These are phyloP conservation scores for Huntiella omanensis DNA, from an alignment of 2,329 filamentous ascomycete species.

Conservation along the genomic window DNA sequence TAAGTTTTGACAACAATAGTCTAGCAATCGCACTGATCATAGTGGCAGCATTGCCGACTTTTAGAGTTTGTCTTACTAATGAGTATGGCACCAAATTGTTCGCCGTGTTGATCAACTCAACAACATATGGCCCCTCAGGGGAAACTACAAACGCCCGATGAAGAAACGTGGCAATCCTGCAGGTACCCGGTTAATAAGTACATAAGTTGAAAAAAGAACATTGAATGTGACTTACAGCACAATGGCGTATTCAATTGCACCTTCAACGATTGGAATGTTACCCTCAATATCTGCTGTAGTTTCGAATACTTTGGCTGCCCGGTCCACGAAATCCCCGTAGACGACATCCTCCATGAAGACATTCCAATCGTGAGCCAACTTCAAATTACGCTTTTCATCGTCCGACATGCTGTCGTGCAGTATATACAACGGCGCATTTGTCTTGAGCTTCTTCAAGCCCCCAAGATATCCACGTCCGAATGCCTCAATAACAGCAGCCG, in stretches of 20 bases:
- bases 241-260: conserved; percentile 45
- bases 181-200: neutral
- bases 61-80: conserved; percentile 52
- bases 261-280: conserved; percentile 42
- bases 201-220: neutral
- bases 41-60: conserved; percentile 59
- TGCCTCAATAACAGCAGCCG: conserved; percentile 51
- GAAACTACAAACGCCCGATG: conserved; percentile 57
- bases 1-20: conserved; percentile 59
- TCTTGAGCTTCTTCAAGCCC: conserved; percentile 26
- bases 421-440: conserved; percentile 12
- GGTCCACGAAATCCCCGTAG: conserved; percentile 48
- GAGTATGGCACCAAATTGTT: conserved; percentile 55
- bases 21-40: conserved; percentile 64
- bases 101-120: conserved; percentile 50
- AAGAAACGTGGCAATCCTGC: conserved; percentile 51
- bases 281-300: conserved; percentile 43
- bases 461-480: conserved; percentile 46
- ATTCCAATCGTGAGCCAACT: conserved; percentile 42
- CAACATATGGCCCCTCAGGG: conserved; percentile 54
- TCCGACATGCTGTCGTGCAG: conserved; percentile 35
- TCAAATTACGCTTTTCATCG: conserved; percentile 27
- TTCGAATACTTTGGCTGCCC: conserved; percentile 41
- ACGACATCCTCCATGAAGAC: conserved; percentile 47
- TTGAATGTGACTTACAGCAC: conserved; percentile 37